Evolutionary conservation across 2,329 filamentous ascomycete species (phyloP).

Genomic region (Leptographium wingfieldii): DNA sequence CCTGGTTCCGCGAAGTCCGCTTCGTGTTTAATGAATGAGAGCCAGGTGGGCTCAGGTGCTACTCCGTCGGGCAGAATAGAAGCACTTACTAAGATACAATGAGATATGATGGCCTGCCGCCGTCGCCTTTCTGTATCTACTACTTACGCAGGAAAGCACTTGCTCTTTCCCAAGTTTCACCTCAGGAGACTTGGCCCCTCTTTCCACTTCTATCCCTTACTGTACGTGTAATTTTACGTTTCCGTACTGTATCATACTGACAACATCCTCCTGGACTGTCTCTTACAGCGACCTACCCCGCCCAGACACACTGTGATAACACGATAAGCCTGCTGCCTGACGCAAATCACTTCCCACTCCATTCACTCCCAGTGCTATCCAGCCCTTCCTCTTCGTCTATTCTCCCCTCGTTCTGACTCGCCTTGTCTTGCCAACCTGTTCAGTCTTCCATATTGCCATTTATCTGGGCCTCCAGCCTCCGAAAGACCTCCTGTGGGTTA

Average conservation of each 20-base stretch:
- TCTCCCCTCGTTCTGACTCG: background rate
- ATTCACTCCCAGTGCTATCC: background rate
- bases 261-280: background rate
- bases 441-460: background rate
- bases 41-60: background rate
- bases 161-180: no score
- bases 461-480: background rate
- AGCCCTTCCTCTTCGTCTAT: background rate
- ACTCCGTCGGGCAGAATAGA: background rate
- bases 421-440: background rate
- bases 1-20: background rate
- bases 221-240: background rate
- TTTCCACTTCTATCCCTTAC: background rate
- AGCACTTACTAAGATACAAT: no score
- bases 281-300: background rate
- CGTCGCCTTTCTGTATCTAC: no score
- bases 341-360: background rate
- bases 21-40: background rate
- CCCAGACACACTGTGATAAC: background rate
- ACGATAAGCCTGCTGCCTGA: conserved; percentile 3
- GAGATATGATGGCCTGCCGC: no score
- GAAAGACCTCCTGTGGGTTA: background rate
- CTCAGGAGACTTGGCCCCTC: background rate
- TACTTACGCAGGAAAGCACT: no score
- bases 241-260: background rate